A percentile compares a stretch with the other conserved stretches of the same genome.
Evolutionary conservation across 2,329 filamentous ascomycete species (phyloP).

Genomic region (Sporothrix pallida): DNA sequence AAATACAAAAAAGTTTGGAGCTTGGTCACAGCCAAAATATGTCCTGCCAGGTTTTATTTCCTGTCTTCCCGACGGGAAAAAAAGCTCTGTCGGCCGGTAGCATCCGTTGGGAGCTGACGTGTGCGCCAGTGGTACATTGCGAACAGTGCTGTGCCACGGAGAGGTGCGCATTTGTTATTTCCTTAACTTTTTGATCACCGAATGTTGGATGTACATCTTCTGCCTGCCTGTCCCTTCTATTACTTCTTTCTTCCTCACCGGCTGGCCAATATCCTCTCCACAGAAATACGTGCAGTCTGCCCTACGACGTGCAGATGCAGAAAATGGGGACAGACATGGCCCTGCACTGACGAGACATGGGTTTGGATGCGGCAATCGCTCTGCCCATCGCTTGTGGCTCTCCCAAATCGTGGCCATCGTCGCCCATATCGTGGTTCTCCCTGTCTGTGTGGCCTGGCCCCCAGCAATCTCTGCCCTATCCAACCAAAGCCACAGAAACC

Average conservation of each 20-base stretch:
- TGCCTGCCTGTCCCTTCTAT: neutral
- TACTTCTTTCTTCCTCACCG: neutral
- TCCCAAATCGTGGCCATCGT: neutral
- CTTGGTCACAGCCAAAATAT: no score
- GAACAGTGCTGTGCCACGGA: neutral
- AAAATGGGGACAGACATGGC: neutral
- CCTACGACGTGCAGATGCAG: neutral
- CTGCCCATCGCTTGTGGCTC: slow-evolving; percentile 16
- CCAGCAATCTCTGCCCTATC: slow-evolving; percentile 10
- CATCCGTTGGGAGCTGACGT: slow-evolving; percentile 7
- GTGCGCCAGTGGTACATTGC: neutral
- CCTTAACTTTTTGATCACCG: no score
- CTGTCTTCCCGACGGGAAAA: neutral
- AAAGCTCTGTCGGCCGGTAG: neutral
- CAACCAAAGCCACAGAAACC: neutral
- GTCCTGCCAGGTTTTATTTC: neutral
- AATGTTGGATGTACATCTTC: neutral
- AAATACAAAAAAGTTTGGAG: neutral
- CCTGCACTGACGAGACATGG: slow-evolving; percentile 14
- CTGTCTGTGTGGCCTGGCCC: neutral
- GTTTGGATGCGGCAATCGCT: neutral
- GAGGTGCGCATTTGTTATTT: neutral
- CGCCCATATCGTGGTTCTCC: slow-evolving; percentile 17
- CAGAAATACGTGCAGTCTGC: slow-evolving; percentile 19
- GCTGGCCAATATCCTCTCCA: neutral